Base-by-base conservation (phyloP, 177 flowering plant genomes). In the Tripterygium wilfordii region DNA sequence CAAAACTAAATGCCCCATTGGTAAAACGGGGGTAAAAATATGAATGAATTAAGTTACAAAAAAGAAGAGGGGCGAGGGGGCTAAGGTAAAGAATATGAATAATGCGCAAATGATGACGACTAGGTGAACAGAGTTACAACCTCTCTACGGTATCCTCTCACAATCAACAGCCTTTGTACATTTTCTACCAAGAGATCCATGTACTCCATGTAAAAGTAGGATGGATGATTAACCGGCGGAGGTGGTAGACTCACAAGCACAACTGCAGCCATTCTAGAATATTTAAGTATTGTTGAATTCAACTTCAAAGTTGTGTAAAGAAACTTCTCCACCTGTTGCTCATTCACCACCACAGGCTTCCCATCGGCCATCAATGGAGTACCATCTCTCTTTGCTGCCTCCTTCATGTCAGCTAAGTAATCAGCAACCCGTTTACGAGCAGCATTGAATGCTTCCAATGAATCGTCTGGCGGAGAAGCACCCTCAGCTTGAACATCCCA, bases 221-320 rank as follows among this genome's bases (percentile, higher is more conserved):
- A 58, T 1, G 98, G 98, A 46, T 90, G 96, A 62, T 64, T 79
- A 25, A 67, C 10, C 0, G 98, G 98, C 0, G 98, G 98, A 2
- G 96, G 89, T 0, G 98, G 98, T 5, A 85, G 67, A 53, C 97
- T 90, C 36, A 90, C 88, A 20, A 90, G 79, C 61, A 90, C 97
- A 13, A 90, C 96, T 1, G 97, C 90, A 0, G 97, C 94, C 97
- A 87, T 90, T 62, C 97, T 76, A 0, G 97, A 90, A 63, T 87
- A 75, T 53, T 78, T 74, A 7, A 87, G 60, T 36, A 90, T 83
- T 13, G 95, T 82, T 5, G 96, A 82, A 36, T 90, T 90, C 61
- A 90, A 70, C 69, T 87, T 90, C 60, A 87, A 59, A 0, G 79
- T 83, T 5, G 97, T 84, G 58, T 77, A 80, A 9, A 90, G 87